Evolutionary conservation across 2,329 filamentous ascomycete species (phyloP).

Genomic region (Pestalotiopsis sp.): DNA sequence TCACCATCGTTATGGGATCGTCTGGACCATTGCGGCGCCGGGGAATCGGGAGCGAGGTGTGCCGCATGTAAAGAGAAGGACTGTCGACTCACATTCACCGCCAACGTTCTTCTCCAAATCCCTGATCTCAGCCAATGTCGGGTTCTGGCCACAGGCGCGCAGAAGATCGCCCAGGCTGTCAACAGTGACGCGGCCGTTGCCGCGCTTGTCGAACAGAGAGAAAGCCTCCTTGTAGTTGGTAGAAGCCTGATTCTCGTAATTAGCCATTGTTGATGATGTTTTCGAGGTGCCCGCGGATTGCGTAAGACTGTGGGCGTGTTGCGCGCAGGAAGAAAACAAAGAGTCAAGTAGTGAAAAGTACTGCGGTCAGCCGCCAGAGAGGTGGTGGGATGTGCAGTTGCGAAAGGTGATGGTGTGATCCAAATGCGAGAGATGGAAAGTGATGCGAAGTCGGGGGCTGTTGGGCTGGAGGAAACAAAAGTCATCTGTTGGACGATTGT

Average conservation of each 20-base stretch:
- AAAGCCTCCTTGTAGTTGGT: constrained; percentile 99
- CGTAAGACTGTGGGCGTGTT: not conserved
- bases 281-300: not conserved
- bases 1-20: not conserved
- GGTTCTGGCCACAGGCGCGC: constrained; percentile 96
- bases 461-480: not conserved
- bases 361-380: not conserved
- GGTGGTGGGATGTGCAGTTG: not conserved
- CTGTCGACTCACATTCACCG: constrained; percentile 76
- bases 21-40: not conserved
- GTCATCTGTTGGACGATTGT: not conserved
- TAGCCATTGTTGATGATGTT: constrained; percentile 28
- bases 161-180: constrained; percentile 91
- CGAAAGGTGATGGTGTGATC: not conserved
- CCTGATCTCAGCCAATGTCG: constrained; percentile 87
- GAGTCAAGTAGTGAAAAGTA: not conserved
- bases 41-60: not conserved
- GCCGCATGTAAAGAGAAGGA: constrained; percentile 15
- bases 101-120: constrained; percentile 91
- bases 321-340: not conserved
- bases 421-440: not conserved
- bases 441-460: not conserved
- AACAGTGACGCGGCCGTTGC: constrained; percentile 86
- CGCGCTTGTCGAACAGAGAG: constrained; percentile 99
- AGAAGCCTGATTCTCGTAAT: constrained; percentile 57